Evolutionary conservation across 1,284 basidiomycete species (phyloP).

Genomic region (Gymnopus androsaceus): DNA sequence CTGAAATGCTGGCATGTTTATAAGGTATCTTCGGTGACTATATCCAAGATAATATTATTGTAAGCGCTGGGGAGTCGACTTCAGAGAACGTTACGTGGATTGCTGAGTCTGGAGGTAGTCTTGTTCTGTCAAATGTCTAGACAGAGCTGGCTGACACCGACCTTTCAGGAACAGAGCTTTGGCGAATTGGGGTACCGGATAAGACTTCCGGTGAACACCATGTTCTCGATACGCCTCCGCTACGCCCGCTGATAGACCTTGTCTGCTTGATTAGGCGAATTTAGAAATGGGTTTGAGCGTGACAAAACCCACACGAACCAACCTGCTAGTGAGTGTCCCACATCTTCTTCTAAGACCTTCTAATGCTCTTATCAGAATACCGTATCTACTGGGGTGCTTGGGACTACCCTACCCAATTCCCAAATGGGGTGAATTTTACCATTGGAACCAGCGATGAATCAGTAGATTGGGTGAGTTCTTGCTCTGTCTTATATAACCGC

Average conservation of each 20-base stretch:
- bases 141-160: background rate
- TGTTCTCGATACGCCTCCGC: background rate
- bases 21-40: conserved; percentile 32
- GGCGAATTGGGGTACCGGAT: conserved; percentile 31
- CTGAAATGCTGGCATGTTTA: background rate
- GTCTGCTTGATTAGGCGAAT: conserved; percentile 15
- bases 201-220: conserved; percentile 26
- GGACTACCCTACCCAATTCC: conserved; percentile 32
- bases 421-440: conserved; percentile 31
- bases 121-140: background rate
- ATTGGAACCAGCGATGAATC: conserved; percentile 26
- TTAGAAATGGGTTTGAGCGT: conserved; percentile 18
- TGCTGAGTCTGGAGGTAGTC: conserved; percentile 21
- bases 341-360: background rate
- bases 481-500: background rate
- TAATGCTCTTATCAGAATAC: conserved; percentile 23
- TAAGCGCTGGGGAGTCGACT: conserved; percentile 22
- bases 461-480: conserved; percentile 22
- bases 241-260: background rate
- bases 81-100: conserved; percentile 22
- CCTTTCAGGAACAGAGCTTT: conserved; percentile 26
- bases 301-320: conserved; percentile 25
- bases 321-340: conserved; percentile 20
- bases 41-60: conserved; percentile 26
- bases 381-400: conserved; percentile 32